These are phyloP conservation scores for Talaromyces verruculosus DNA, from an alignment of 2,329 filamentous ascomycete species.

Conservation along the genomic window DNA sequence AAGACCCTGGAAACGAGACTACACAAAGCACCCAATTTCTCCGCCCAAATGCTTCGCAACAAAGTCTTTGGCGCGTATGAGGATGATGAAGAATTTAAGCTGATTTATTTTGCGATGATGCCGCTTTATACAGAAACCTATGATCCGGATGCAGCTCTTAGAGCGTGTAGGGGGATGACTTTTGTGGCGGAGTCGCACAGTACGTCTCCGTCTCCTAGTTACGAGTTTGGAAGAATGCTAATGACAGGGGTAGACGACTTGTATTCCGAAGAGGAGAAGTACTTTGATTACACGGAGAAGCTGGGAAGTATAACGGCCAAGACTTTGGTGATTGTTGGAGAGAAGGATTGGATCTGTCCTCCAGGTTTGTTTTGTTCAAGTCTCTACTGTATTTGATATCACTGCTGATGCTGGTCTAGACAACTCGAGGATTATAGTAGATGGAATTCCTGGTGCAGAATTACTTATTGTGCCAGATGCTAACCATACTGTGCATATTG, in stretches of 20 bases:
- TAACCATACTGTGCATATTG: constrained; percentile 1
- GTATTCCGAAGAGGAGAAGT: background rate
- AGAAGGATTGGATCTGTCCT: background rate
- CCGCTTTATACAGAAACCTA: background rate
- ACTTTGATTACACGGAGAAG: background rate
- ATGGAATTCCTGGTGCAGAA: background rate
- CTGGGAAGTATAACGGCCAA: background rate
- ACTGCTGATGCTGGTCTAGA: background rate
- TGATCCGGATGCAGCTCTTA: background rate
- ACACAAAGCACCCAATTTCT: background rate
- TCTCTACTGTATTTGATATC: background rate
- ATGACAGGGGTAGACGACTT: background rate
- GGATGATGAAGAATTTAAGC: background rate
- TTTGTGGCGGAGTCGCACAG: background rate
- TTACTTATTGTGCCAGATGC: background rate
- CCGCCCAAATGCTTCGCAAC: background rate
- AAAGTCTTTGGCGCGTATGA: constrained; percentile 2
- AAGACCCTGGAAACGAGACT: background rate
- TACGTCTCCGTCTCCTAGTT: background rate
- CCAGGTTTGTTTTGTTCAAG: background rate
- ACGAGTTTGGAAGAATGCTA: background rate
- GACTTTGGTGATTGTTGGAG: background rate
- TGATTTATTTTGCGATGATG: background rate
- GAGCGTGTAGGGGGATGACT: background rate
- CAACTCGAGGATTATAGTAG: background rate